These are phyloP conservation scores for Apiotrichum akiyoshidainum DNA, from an alignment of 1,284 basidiomycete genomes.

Conservation along the genomic window DNA sequence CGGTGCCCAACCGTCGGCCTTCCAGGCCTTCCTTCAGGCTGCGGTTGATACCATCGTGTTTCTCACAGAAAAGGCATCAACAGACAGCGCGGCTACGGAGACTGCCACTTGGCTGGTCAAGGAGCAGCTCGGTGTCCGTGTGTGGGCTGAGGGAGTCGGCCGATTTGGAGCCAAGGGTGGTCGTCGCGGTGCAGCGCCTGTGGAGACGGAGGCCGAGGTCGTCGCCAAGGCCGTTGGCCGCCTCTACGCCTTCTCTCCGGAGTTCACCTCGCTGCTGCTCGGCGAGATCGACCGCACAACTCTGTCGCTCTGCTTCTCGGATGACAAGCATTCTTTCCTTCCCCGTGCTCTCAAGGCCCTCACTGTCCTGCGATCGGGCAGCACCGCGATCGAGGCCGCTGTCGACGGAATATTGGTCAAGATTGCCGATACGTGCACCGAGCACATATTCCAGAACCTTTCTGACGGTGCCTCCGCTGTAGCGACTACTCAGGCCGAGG, in stretches of 20 bases:
- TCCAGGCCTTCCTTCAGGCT: constrained; percentile 41
- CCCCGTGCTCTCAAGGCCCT: constrained; percentile 17
- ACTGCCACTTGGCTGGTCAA: constrained; percentile 34
- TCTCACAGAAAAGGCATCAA: constrained; percentile 25
- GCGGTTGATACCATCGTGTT: constrained; percentile 33
- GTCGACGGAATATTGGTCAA: constrained; percentile 20
- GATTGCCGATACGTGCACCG: constrained; percentile 18
- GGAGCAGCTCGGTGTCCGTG: constrained; percentile 32
- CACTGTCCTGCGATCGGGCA: constrained; percentile 9
- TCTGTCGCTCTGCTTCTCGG: constrained; percentile 53
- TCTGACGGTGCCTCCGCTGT: neutral
- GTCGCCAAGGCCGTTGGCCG: constrained; percentile 29
- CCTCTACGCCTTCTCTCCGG: constrained; percentile 45
- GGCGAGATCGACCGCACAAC: constrained; percentile 60
- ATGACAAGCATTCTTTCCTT: constrained; percentile 14
- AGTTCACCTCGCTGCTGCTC: constrained; percentile 75
- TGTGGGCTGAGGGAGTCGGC: constrained; percentile 44
- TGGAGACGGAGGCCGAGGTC: constrained; percentile 36
- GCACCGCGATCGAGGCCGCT: neutral
- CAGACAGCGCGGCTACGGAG: constrained; percentile 11
- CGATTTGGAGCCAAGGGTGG: constrained; percentile 38
- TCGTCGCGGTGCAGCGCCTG: constrained; percentile 15
- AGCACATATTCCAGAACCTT: constrained; percentile 16
- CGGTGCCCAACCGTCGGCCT: constrained; percentile 37
- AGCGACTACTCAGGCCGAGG: constrained; percentile 12